Percentiles rank a stretch among this genome's conserved stretches.
These are phyloP conservation scores for Triticum aestivum DNA, from an alignment of 176 grass and related monocot species.

Conservation along the genomic window IWGSC_CS_RefSeq_v2.1 NC_057795.1:236102613-236103112, in stretches of 20 bases:
- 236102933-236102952: constrained; percentile 97
- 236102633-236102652: constrained; percentile 8
- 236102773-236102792: constrained; percentile 12
- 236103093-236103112: background rate
- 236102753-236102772: constrained; percentile 5
- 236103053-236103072: background rate
- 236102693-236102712: background rate
- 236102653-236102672: background rate
- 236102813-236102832: constrained; percentile 63
- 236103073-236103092: background rate
- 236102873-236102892: constrained; percentile 96
- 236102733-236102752: background rate
- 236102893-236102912: constrained; percentile 93
- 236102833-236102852: constrained; percentile 94
- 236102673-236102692: background rate
- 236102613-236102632: no score
- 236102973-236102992: constrained; percentile 28
- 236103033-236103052: constrained; percentile 16
- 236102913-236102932: constrained; percentile 99
- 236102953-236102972: constrained; percentile 96
- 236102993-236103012: background rate
- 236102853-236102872: constrained; percentile 96
- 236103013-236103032: background rate
- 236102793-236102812: constrained; percentile 10
- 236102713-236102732: constrained; percentile 5